Conservation (phyloP, 164 flowering plant species). For the Macadamia integrifolia region DNA sequence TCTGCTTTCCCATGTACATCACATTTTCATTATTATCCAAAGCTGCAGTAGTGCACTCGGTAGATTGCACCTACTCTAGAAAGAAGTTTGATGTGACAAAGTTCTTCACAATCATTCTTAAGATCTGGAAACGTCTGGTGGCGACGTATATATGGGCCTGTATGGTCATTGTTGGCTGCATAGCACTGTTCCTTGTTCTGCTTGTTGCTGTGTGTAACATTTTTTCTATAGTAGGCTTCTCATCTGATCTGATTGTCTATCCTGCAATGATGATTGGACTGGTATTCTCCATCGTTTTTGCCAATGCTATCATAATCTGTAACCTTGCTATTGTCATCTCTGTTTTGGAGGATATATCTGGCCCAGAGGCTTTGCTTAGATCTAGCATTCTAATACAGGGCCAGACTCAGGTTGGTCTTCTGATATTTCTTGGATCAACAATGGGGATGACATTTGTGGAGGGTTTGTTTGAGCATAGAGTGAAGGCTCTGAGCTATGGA, state of each 20-base stretch:
- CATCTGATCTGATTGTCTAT: constrained; percentile 46
- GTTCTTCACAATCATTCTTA: constrained; percentile 37
- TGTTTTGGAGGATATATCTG: constrained; percentile 85
- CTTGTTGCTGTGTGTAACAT: constrained; percentile 55
- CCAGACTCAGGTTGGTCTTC: constrained; percentile 92
- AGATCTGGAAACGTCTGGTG: constrained; percentile 70
- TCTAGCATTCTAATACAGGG: constrained; percentile 64
- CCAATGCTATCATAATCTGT: constrained; percentile 73
- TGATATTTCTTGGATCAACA: constrained; percentile 86
- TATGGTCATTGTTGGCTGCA: constrained; percentile 47
- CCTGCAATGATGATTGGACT: constrained; percentile 57
- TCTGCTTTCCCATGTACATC: constrained; percentile 72
- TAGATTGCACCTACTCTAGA: constrained; percentile 74
- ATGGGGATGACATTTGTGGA: constrained; percentile 88
- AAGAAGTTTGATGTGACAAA: constrained; percentile 42
- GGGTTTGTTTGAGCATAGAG: constrained; percentile 94
- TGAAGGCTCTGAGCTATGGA: constrained; percentile 92
- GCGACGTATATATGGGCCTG: constrained; percentile 69
- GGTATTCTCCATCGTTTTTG: constrained; percentile 66
- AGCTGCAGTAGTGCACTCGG: constrained; percentile 74
- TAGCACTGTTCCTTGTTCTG: constrained; percentile 54
- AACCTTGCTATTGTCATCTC: constrained; percentile 69
- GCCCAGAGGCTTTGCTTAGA: constrained; percentile 72
- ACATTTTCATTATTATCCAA: constrained; percentile 67
- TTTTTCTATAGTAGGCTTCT: constrained; percentile 42